A percentile compares a stretch with the other conserved stretches of the same genome.
Conservation (phyloP, 106 monocot species). For the Dendrobium chrysotoxum region DNA sequence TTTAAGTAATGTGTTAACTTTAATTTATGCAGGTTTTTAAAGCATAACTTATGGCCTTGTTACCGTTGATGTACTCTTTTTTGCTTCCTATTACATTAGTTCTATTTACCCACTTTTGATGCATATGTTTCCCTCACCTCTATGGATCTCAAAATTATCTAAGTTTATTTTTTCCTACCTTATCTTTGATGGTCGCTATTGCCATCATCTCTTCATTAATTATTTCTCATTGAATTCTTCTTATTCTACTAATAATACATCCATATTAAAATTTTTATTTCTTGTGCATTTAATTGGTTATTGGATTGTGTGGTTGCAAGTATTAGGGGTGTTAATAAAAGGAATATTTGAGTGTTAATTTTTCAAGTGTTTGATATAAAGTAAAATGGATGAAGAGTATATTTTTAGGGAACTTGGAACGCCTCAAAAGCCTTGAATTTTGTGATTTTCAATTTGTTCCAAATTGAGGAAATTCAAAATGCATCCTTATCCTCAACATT, state of each 20-base stretch:
- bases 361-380: no score
- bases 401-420: no score
- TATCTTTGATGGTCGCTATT: background rate
- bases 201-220: background rate
- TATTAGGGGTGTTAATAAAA: no score
- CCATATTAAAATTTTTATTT: background rate
- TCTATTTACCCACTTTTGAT: background rate
- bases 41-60: background rate
- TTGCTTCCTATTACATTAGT: background rate
- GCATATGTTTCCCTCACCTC: background rate
- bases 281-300: background rate
- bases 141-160: background rate
- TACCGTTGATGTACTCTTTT: background rate
- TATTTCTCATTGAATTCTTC: background rate
- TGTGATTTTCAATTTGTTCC: no score
- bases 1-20: background rate
- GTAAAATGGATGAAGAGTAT: no score
- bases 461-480: no score
- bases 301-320: no score
- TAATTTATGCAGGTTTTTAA: background rate
- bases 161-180: background rate
- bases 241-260: background rate
- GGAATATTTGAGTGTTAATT: no score
- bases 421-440: no score
- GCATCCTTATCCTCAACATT: no score